Evolutionary conservation across 768 basidiomycete genomes (phyloP).

Genomic region (Myochromella boudieri): DNA sequence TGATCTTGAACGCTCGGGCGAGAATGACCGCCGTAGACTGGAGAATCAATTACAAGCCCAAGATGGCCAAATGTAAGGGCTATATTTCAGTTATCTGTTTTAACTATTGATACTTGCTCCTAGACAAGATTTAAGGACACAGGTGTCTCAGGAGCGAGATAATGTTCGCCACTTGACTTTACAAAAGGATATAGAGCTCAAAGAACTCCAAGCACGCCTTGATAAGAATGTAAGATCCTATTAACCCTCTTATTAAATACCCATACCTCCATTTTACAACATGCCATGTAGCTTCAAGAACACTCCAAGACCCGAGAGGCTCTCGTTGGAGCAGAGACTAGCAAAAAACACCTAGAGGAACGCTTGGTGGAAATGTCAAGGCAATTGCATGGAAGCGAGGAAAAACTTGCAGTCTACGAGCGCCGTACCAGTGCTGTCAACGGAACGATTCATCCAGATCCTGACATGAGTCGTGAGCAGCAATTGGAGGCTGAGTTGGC

Average conservation of each 20-base stretch:
- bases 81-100: constrained; percentile 8
- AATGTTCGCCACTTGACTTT: constrained; percentile 67
- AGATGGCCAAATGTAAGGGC: constrained; percentile 78
- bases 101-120: not conserved
- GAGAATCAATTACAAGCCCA: constrained; percentile 79
- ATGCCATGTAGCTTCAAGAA: constrained; percentile 52
- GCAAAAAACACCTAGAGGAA: constrained; percentile 76
- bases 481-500: constrained; percentile 84
- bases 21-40: constrained; percentile 78
- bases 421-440: constrained; percentile 46
- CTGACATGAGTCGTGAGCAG: constrained; percentile 64
- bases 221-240: constrained; percentile 61
- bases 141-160: constrained; percentile 76
- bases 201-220: constrained; percentile 69
- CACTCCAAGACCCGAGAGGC: constrained; percentile 67
- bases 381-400: constrained; percentile 73
- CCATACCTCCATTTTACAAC: constrained; percentile 14
- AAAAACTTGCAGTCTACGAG: constrained; percentile 88
- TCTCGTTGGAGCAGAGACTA: constrained; percentile 72
- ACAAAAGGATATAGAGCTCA: constrained; percentile 79
- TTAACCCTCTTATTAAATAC: not conserved
- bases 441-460: constrained; percentile 35
- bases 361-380: constrained; percentile 59
- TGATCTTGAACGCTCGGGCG: constrained; percentile 80
- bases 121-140: constrained; percentile 73